Conservation (phyloP, 2,329 filamentous ascomycete species). For the Penicillium paneum region DNA sequence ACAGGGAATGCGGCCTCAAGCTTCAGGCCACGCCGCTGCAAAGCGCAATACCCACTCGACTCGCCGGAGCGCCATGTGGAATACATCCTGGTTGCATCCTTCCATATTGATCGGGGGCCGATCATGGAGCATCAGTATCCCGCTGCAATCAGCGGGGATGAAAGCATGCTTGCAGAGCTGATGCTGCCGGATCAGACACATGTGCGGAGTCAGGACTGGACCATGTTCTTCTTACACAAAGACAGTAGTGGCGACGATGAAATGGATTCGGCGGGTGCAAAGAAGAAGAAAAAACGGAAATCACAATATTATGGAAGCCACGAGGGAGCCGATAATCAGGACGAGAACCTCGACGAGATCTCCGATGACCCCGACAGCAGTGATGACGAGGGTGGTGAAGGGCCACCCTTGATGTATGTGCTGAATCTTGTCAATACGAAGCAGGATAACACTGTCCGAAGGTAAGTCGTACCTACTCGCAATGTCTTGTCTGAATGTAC, state of each 20-base stretch:
- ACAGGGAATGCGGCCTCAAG: conserved; percentile 45
- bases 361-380: conserved; percentile 49
- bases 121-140: conserved; percentile 99
- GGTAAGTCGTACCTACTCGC: conserved; percentile 39
- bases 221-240: conserved; percentile 97
- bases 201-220: conserved; percentile 94
- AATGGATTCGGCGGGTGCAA: conserved; percentile 55
- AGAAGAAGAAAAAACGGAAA: conserved; percentile 45
- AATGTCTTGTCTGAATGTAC: neutral
- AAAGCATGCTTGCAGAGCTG: conserved; percentile 95
- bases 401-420: conserved; percentile 92
- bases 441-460: conserved; percentile 85
- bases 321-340: conserved; percentile 48
- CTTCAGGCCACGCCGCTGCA: conserved; percentile 55
- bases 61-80: conserved; percentile 90
- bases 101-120: conserved; percentile 92
- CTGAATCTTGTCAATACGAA: conserved; percentile 98
- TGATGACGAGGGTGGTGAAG: conserved; percentile 68
- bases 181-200: conserved; percentile 98
- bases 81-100: conserved; percentile 95
- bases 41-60: conserved; percentile 72
- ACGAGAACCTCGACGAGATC: conserved; percentile 49
- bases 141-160: conserved; percentile 89
- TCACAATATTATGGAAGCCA: conserved; percentile 44
- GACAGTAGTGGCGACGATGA: conserved; percentile 82